A percentile compares a stretch with the other conserved stretches of the same genome.
Conservation (phyloP, 345 rosid genomes). For the Melaleuca alternifolia region DNA sequence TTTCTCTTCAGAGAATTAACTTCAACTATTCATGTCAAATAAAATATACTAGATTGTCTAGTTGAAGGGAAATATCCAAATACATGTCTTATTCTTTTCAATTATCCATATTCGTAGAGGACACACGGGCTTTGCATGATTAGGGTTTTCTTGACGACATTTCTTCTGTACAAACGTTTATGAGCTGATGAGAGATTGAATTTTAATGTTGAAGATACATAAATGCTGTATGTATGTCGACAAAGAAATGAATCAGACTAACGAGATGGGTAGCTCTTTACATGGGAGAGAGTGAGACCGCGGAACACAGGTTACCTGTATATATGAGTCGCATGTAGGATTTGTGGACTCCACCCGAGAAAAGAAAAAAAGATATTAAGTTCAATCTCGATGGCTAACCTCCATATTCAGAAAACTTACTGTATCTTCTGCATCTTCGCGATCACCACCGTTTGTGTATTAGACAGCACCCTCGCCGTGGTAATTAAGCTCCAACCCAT, state of each 20-base stretch:
- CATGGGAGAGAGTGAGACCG: background rate
- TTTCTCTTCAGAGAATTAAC: too few relatives aligned
- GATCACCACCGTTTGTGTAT: background rate
- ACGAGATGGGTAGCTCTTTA: background rate
- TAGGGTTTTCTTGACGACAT: background rate
- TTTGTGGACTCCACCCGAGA: background rate
- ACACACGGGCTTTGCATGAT: background rate
- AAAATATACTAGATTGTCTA: too few relatives aligned
- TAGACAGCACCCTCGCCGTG: background rate
- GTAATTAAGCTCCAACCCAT: background rate
- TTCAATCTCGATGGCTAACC: background rate
- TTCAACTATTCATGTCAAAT: too few relatives aligned
- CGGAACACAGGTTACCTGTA: background rate
- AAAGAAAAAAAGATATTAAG: background rate
- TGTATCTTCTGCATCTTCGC: background rate
- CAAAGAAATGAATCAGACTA: background rate
- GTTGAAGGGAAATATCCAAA: too few relatives aligned
- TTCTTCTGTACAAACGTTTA: background rate
- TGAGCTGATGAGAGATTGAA: background rate
- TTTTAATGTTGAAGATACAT: background rate
- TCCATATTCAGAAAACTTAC: background rate
- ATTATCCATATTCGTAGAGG: too few relatives aligned
- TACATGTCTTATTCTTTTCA: too few relatives aligned
- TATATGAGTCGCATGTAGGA: background rate
- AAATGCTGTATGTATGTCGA: background rate